A percentile compares a stretch with the other conserved stretches of the same genome.
Evolutionary conservation across 345 rosid genomes (phyloP).

Genomic region (Populus nigra): DNA sequence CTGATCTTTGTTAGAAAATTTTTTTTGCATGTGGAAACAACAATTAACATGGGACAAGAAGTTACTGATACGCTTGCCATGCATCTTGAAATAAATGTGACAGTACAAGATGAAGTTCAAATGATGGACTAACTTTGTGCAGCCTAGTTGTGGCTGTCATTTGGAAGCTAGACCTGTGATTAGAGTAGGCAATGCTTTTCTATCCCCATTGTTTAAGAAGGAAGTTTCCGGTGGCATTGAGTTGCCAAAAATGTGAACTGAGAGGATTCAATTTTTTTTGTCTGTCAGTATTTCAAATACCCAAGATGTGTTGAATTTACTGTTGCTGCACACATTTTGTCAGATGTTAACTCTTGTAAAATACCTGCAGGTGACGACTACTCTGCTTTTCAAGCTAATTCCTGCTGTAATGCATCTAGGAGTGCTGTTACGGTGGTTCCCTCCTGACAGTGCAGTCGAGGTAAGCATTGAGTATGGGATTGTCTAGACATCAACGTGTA

Average conservation of each 20-base stretch:
- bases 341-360: constrained; percentile 3
- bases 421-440: constrained; percentile 84
- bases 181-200: neutral
- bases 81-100: neutral
- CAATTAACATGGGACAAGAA: neutral
- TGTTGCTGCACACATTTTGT: neutral
- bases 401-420: constrained; percentile 93
- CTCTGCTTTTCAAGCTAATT: constrained; percentile 91
- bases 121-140: neutral
- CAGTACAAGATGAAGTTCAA: neutral
- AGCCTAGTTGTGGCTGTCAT: neutral
- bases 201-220: neutral
- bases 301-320: neutral
- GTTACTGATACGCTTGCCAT: neutral
- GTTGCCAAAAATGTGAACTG: neutral
- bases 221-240: neutral
- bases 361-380: constrained; percentile 74
- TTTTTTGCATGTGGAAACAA: neutral
- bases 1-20: neutral
- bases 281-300: neutral
- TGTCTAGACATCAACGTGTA: neutral
- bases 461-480: constrained; percentile 36
- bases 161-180: neutral
- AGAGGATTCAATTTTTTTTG: neutral
- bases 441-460: constrained; percentile 69